phyloP scores from a whole-genome alignment of 257 asterid genomes.

The Perilla frutescens region DNA sequence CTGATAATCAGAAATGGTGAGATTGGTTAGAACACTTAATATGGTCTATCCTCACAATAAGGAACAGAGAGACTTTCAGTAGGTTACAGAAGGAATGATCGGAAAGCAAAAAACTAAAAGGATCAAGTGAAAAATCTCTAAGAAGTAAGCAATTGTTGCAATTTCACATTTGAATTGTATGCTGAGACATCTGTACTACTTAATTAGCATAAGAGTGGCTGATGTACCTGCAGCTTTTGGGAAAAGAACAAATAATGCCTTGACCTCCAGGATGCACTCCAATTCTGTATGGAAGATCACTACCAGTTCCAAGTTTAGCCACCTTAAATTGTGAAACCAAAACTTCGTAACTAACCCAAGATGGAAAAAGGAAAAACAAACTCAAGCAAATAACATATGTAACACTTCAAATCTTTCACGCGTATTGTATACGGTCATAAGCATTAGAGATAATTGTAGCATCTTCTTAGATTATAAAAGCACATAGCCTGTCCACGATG shows the following conservation, averaged over 20 bases:
- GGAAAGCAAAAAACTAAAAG: neutral
- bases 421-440: neutral
- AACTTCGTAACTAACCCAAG: constrained; percentile 14
- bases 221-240: constrained; percentile 76
- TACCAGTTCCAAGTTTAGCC: constrained; percentile 69
- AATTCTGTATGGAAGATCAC: constrained; percentile 88
- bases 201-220: constrained; percentile 23
- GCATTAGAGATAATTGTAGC: constrained; percentile 21
- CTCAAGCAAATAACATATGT: constrained; percentile 17
- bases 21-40: constrained; percentile 1
- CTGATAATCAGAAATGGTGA: constrained; percentile 6
- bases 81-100: constrained; percentile 10
- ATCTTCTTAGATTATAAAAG: constrained; percentile 20
- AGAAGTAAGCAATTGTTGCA: neutral
- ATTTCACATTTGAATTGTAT: constrained; percentile 2
- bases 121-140: constrained; percentile 14
- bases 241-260: constrained; percentile 82
- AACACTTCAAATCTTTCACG: constrained; percentile 8
- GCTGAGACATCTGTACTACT: constrained; percentile 10
- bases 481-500: constrained; percentile 3
- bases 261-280: constrained; percentile 93
- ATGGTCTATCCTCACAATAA: constrained; percentile 20
- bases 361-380: neutral
- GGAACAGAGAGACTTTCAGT: constrained; percentile 1
- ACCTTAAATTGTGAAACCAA: constrained; percentile 51